Evolutionary conservation across 352 stramenopile genomes (phyloP).

Genomic region (Pythium rishiriense): DNA sequence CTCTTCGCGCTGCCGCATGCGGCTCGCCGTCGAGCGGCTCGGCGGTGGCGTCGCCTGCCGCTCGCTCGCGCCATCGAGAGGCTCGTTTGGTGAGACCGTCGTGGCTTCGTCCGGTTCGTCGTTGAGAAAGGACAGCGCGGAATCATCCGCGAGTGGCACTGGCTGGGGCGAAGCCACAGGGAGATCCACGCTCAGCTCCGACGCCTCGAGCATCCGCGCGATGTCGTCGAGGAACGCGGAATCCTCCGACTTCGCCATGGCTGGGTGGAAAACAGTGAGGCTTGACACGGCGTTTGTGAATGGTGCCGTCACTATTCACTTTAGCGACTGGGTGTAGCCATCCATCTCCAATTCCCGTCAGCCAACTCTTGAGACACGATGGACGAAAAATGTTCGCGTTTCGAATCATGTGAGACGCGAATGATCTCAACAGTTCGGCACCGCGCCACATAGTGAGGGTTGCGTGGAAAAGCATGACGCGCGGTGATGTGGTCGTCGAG

Average conservation of each 20-base stretch:
- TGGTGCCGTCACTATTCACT: neutral
- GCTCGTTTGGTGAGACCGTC: neutral
- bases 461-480: no score
- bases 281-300: neutral
- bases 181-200: neutral
- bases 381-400: no score
- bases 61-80: neutral
- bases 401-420: no score
- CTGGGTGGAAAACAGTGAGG: no score
- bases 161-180: neutral
- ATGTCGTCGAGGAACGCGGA: conserved; percentile 9
- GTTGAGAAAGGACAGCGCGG: neutral
- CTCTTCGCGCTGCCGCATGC: conserved; percentile 34
- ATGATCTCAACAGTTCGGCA: no score
- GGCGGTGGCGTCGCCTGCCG: neutral
- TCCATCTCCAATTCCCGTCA: no score
- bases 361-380: no score
- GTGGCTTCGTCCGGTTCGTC: neutral
- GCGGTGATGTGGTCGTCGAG: no score
- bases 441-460: no score
- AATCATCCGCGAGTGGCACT: neutral
- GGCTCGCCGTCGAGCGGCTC: neutral
- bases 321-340: conserved; percentile 9
- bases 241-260: neutral
- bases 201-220: neutral